Base-by-base conservation (phyloP, 1,284 basidiomycete species). In the Pseudozyma sp. region DNA sequence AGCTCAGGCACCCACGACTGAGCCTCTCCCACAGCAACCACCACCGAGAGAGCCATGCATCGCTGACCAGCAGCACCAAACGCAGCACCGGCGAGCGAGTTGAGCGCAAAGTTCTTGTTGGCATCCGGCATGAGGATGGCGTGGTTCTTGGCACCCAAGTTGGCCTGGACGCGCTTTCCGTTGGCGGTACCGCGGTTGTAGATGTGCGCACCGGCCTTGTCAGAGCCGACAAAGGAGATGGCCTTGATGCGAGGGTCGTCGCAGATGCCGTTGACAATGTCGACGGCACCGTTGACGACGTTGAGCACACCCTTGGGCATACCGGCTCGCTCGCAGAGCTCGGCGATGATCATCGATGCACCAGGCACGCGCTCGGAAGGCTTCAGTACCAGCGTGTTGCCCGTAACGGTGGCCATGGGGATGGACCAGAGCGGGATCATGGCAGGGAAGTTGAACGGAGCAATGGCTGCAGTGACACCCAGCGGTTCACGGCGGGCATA, bases 31-130 rank as follows among this genome's bases (percentile, higher is more conserved):
- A 99, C 93, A 56, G 96, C 89, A 40, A 98, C 87, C 19, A 89
- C 91, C 89, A 76, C 53, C 59, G 68, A 76, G 5, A 78, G 75
- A 19, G 83, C 84, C 84, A 80, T 84, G 87, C 95, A 98, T 57
- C 96, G 89, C 85, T 99, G 96, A 24, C 96, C 96, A 40, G 96
- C 96, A 74, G 96, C 96, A 66, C 96, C 96, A 80, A 98, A 98
- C 2, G 95, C 95, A 42, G 96, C 95, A 47, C 96, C 96, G 47
- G 94, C 88, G 62, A 98, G 90, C 7, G 94, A 93, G 86, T 98
- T 98, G 64, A 99, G 87, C 14, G 95, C 91, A 52, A 93, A 88
- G 83, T 98, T 96, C 86, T 92, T 93, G 87, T 97, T 97, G 33
- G 95, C 95, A 85, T 98, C 96, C 31, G 94, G 93, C 92, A 97